phyloP scores from a whole-genome alignment of 352 stramenopile species.

The Phytophthora cajani region DNA sequence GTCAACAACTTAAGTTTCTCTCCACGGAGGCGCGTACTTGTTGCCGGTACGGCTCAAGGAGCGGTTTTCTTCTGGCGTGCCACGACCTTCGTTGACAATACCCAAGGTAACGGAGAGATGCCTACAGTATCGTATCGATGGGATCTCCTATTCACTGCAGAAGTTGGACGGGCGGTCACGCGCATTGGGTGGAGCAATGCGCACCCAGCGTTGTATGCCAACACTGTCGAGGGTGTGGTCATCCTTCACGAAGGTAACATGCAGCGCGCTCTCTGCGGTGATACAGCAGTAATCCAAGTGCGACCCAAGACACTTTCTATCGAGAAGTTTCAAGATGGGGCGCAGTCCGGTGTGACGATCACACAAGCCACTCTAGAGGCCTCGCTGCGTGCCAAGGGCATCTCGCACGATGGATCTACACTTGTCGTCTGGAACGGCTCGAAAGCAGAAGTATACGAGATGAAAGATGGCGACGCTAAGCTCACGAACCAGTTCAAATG shows the following conservation, averaged over 20 bases:
- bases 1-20: constrained; percentile 92
- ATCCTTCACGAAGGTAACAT: constrained; percentile 89
- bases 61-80: constrained; percentile 92
- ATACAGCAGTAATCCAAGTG: constrained; percentile 88
- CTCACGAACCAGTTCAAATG: constrained; percentile 78
- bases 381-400: constrained; percentile 80
- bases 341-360: constrained; percentile 49
- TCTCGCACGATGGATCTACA: constrained; percentile 80
- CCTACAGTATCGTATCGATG: constrained; percentile 60
- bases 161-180: constrained; percentile 55
- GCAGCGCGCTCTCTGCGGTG: constrained; percentile 77
- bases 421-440: constrained; percentile 89
- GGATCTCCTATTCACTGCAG: constrained; percentile 69
- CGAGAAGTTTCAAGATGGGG: constrained; percentile 77
- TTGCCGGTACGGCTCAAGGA: constrained; percentile 87
- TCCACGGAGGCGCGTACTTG: constrained; percentile 84
- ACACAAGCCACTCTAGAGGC: constrained; percentile 70
- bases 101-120: constrained; percentile 11
- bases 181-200: constrained; percentile 76
- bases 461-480: constrained; percentile 73
- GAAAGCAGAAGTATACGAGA: constrained; percentile 89
- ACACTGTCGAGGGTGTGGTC: constrained; percentile 73
- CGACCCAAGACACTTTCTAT: constrained; percentile 74
- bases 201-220: constrained; percentile 71
- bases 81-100: constrained; percentile 46